These are phyloP conservation scores for Exophiala viscosa DNA, from an alignment of 2,329 filamentous ascomycete species.

Conservation along the genomic window DNA sequence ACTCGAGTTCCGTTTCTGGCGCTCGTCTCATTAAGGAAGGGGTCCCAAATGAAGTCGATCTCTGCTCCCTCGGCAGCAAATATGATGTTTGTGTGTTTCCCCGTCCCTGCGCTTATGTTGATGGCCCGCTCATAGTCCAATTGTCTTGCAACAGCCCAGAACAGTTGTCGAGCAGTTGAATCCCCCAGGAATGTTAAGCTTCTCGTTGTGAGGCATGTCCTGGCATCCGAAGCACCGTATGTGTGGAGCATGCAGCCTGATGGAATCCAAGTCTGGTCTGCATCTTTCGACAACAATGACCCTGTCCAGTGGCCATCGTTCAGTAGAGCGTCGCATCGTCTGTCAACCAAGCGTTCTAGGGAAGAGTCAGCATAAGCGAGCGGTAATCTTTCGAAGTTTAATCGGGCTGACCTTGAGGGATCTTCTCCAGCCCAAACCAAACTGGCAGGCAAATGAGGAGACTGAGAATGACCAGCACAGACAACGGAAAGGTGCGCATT, in stretches of 20 bases:
- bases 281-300: constrained; percentile 14
- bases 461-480: neutral
- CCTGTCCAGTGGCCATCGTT: constrained; percentile 52
- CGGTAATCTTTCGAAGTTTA: neutral
- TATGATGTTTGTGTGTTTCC: constrained; percentile 46
- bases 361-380: neutral
- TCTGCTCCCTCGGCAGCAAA: constrained; percentile 45
- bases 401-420: constrained; percentile 8
- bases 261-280: constrained; percentile 54
- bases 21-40: constrained; percentile 51
- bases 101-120: constrained; percentile 34
- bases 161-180: constrained; percentile 57
- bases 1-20: too few relatives aligned
- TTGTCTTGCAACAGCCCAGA: constrained; percentile 54
- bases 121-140: constrained; percentile 43
- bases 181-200: constrained; percentile 61
- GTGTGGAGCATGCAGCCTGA: constrained; percentile 57
- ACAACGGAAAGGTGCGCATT: neutral
- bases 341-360: constrained; percentile 1
- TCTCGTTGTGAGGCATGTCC: constrained; percentile 50
- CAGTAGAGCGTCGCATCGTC: constrained; percentile 52
- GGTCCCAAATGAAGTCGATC: constrained; percentile 61
- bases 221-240: constrained; percentile 53
- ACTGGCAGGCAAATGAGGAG: neutral
- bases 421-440: neutral